These are phyloP conservation scores for Colletotrichum sp. DNA, from an alignment of 2,329 filamentous ascomycete genomes.

Conservation along the genomic window DNA sequence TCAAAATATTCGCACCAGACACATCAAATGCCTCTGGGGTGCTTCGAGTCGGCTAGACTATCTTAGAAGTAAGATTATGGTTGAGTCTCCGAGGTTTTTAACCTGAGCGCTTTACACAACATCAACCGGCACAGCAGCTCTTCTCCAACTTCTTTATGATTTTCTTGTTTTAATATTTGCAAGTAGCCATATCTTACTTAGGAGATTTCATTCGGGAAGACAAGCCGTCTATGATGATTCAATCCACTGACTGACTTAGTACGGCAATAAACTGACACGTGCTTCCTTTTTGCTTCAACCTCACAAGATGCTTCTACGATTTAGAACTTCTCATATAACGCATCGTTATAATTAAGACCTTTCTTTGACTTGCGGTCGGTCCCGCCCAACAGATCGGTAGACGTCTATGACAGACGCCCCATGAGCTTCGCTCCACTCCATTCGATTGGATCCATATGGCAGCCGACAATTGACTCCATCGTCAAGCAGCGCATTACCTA, in stretches of 20 bases:
- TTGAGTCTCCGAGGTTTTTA: too few species aligned
- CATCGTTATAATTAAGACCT: too few species aligned
- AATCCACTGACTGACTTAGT: neutral
- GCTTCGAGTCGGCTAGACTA: too few species aligned
- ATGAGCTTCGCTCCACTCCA: neutral
- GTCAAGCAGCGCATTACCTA: neutral
- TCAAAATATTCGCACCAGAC: too few species aligned
- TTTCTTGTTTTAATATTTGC: too few species aligned
- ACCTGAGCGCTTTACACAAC: too few species aligned
- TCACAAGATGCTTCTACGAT: fast-evolving
- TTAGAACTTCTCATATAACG: fast-evolving
- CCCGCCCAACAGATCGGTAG: neutral
- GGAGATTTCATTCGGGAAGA: neutral
- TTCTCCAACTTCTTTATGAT: too few species aligned
- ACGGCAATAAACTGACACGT: neutral
- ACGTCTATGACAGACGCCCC: neutral
- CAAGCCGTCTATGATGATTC: neutral
- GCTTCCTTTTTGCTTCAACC: neutral
- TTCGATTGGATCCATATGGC: neutral
- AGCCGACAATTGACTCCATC: neutral
- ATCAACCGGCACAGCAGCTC: too few species aligned
- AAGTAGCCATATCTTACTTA: too few species aligned
- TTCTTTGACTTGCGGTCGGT: neutral
- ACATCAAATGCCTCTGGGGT: too few species aligned
- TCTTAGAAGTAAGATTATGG: fast-evolving